These are phyloP conservation scores for Albifimbria verrucaria DNA, from an alignment of 2,329 filamentous ascomycete genomes.

Conservation along the genomic window DNA sequence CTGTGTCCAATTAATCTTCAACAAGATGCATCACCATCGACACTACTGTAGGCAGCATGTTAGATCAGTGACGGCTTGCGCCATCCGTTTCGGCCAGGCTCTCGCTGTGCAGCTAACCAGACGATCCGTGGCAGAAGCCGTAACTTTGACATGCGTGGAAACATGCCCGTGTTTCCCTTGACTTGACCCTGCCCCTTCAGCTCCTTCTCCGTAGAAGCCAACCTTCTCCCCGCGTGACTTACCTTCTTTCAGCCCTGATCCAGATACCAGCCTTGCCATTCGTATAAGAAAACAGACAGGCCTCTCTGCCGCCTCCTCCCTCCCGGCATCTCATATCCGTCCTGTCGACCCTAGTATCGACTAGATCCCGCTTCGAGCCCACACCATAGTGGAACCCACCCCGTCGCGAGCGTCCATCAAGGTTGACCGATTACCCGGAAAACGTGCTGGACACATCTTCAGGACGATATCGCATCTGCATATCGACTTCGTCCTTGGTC, in stretches of 20 bases:
- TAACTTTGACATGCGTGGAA: too few species aligned
- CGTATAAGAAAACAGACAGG: neutral
- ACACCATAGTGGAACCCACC: neutral
- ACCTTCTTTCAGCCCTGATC: neutral
- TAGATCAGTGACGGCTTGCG: neutral
- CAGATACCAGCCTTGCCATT: neutral
- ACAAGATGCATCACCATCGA: too few species aligned
- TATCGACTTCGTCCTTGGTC: neutral
- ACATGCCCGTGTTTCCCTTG: too few species aligned
- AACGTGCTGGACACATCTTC: neutral
- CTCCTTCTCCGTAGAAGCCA: neutral
- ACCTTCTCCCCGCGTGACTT: neutral
- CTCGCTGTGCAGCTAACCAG: too few species aligned
- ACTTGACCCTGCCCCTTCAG: neutral
- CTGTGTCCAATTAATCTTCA: too few species aligned
- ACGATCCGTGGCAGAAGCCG: too few species aligned
- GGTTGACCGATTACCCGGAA: neutral
- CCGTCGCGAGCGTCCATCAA: neutral
- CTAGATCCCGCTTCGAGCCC: constrained; percentile 8
- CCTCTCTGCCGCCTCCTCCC: neutral
- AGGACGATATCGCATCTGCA: neutral
- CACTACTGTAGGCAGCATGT: too few species aligned
- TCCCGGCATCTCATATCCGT: constrained; percentile 19
- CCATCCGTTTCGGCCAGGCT: neutral
- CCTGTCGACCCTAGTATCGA: constrained; percentile 7